Base-by-base conservation (phyloP, 2,329 filamentous ascomycete genomes). In the Myriosclerotinia curreyana region DNA sequence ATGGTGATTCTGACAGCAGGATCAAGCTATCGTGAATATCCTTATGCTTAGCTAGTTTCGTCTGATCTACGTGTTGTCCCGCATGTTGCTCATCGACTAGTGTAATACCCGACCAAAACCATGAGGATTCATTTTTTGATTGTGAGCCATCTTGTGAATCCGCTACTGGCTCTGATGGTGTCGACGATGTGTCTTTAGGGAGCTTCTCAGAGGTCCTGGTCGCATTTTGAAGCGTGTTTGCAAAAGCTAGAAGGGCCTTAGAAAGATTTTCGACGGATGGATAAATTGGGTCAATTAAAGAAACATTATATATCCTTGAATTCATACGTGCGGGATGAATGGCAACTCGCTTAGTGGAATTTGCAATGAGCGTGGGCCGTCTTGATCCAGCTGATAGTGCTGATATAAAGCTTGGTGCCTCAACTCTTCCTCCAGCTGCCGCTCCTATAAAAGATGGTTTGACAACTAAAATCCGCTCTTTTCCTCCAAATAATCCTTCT, bases 191-290 rank as follows among this genome's bases (percentile, higher is more conserved):
- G 7, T 28, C 34, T 15, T 25, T 54, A 3, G 36, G 52, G 42
- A 1, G 1, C 36, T 3, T 20, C 20, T 28, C 14, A 3, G 36
- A 28, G 7, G 22, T 42, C 4, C 4, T 6, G 3, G 14, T 20
- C 12, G 7, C 7, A 20, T 5, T 11, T 28, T 28, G 52, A 42
- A 22, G 22, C 22, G 25, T n/a, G 9, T 46, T 34, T 46, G 40
- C 25, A 5, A 58, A 15, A 1, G 46, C 40, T 20, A 15, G 28
- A 3, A 31, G 42, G 6, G 40, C 42, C 2, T 20, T 58, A 2
- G 54, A 46, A 22, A 58, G 54, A 34, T 58, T 58, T 46, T 58
- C 54, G 20, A 58, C 9, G 14, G 54, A 58, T n/a, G 54, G 25
- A 34, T 31, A 58, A 4, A 20, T 58, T 20, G 54, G 25, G 15